phyloP scores from a whole-genome alignment of 2,329 filamentous ascomycete genomes.

The Teratosphaeria pseudoeucalypti region DNA sequence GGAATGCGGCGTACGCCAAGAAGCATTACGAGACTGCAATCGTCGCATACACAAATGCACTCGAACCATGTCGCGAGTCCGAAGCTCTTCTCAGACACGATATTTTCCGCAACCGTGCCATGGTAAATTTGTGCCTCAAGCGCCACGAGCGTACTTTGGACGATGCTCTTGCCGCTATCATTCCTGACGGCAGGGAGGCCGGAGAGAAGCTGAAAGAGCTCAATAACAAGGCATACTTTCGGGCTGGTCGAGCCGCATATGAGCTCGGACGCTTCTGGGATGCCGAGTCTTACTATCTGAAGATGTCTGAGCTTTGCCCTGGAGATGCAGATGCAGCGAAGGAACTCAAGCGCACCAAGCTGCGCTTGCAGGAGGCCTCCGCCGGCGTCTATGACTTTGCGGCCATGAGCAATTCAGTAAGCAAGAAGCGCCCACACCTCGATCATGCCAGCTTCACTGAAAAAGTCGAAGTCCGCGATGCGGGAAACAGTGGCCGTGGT shows the following conservation, averaged over 20 bases:
- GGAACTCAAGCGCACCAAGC: slow-evolving; percentile 5
- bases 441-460: slow-evolving; percentile 14
- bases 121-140: slow-evolving; percentile 8
- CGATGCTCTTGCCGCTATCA: not conserved
- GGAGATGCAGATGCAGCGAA: slow-evolving; percentile 5
- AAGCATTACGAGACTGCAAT: slow-evolving; percentile 10
- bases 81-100: slow-evolving; percentile 4
- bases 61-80: slow-evolving; percentile 1
- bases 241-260: slow-evolving; percentile 17
- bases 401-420: slow-evolving; percentile 4
- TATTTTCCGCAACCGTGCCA: slow-evolving; percentile 15
- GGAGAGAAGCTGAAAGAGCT: not conserved
- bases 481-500: slow-evolving; percentile 29
- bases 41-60: slow-evolving; percentile 5
- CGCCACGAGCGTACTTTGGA: slow-evolving; percentile 10
- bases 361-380: slow-evolving; percentile 11
- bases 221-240: slow-evolving; percentile 15
- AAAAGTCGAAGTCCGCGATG: slow-evolving; percentile 5
- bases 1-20: slow-evolving; percentile 10
- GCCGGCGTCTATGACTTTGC: slow-evolving; percentile 16
- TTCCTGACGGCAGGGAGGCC: not conserved
- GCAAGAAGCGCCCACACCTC: slow-evolving; percentile 1
- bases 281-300: slow-evolving; percentile 4
- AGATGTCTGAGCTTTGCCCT: slow-evolving; percentile 6
- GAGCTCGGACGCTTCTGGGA: slow-evolving; percentile 11